A percentile compares a stretch with the other conserved stretches of the same genome.
Evolutionary conservation across 768 basidiomycete species (phyloP).

Genomic region (Hygrophorus russula): DNA sequence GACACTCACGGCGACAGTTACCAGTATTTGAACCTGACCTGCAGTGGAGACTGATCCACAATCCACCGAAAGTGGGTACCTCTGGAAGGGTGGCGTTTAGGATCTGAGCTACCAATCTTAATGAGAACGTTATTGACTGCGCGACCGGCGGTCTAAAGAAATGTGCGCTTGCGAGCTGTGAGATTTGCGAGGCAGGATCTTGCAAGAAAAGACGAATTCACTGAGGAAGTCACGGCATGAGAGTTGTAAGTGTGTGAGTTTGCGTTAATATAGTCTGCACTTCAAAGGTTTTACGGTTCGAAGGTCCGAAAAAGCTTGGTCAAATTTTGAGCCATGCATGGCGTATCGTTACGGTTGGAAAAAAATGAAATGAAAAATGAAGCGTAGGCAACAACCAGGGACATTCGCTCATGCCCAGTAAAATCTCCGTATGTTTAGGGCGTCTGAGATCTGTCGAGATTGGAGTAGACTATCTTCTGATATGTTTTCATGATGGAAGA

Average conservation of each 20-base stretch:
- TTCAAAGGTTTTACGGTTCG: slow-evolving; percentile 27
- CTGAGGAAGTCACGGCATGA: slow-evolving; percentile 61
- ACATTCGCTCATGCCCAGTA: too few species aligned
- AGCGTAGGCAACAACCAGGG: slow-evolving; percentile 34
- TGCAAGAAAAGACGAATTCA: slow-evolving; percentile 43
- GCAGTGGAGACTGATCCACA: slow-evolving; percentile 74
- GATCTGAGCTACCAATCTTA: slow-evolving; percentile 25
- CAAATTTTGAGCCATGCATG: slow-evolving; percentile 24
- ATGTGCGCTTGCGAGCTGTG: slow-evolving; percentile 38
- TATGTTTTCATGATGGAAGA: too few species aligned
- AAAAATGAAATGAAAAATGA: slow-evolving; percentile 33
- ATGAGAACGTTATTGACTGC: slow-evolving; percentile 45
- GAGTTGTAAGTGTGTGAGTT: slow-evolving; percentile 73
- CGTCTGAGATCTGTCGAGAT: too few species aligned
- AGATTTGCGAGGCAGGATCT: slow-evolving; percentile 38
- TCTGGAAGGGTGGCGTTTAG: slow-evolving; percentile 17
- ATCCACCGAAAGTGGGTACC: slow-evolving; percentile 66
- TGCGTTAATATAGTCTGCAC: slow-evolving; percentile 40
- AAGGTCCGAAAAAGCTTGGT: slow-evolving; percentile 49
- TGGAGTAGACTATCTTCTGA: too few species aligned
- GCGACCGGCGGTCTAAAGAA: slow-evolving; percentile 34
- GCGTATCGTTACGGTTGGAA: slow-evolving; percentile 33
- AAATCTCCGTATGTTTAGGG: too few species aligned
- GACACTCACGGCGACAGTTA: slow-evolving; percentile 31
- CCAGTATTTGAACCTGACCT: slow-evolving; percentile 47